Evolutionary conservation across 2,329 filamentous ascomycete species (phyloP), one percentile per base, ranked within the genome.

Genomic region (Aspergillus piperis): DNA sequence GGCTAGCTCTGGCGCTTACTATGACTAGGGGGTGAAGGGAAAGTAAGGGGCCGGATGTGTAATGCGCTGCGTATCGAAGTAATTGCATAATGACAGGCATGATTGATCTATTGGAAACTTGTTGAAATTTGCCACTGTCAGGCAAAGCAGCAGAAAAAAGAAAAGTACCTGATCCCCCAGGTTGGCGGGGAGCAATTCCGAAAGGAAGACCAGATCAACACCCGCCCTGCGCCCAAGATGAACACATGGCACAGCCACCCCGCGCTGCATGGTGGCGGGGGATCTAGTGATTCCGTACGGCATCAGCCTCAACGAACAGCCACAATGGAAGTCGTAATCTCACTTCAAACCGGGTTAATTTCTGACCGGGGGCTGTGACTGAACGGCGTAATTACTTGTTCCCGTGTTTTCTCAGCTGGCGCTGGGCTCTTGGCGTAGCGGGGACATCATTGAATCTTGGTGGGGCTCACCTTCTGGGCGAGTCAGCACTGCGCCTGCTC

Each of bases 391-490:
- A 44, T 42, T 36, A 27, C 32, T 55, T 55, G 53, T 19, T 19
- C 53, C 25, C 42, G 53, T 55, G 41, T 36, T 47, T 54, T 42
- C 53, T 39, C 42, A 55, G 51, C 23, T 55, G 42, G 41, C 32
- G 41, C 32, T 39, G 39, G 21, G 53, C 39, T 30, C 53, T 55
- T 55, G 53, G 53, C 53, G 25, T 42, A 52, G 27, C 19, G 50
- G 36, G 50, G 59, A 55, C 58, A 53, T 49, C 59, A 58, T 54
- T 27, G 39, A 38, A 52, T 52, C 58, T 60, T 58, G 57, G 62
- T 58, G 54, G 54, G 53, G 53, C 53, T 55, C 39, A 30, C 27
- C 39, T 41, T 27, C 53, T 44, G 23, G 47, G 25, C 47, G 47
- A 50, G 47, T 50, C 23, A 50, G 47, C 47, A 55, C 53, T 47